Evolutionary conservation across 2,329 filamentous ascomycete genomes (phyloP).

Genomic region (Dothistroma pini): DNA sequence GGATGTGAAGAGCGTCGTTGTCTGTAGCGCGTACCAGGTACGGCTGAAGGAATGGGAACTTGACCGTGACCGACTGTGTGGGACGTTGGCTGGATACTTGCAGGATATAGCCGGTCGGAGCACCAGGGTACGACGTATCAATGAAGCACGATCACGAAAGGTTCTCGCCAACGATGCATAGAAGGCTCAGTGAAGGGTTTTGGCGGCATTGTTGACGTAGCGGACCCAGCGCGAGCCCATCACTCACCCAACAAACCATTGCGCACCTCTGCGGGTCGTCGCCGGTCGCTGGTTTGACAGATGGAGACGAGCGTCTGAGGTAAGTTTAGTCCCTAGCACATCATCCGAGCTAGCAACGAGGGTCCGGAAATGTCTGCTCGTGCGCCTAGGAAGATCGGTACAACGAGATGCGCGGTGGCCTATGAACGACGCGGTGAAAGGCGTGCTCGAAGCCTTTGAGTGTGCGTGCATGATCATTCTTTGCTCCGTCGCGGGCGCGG

Average conservation of each 20-base stretch:
- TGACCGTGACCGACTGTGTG: neutral
- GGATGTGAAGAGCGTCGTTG: neutral
- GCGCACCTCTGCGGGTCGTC: neutral
- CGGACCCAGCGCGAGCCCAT: neutral
- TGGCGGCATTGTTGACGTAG: slow-evolving; percentile 1
- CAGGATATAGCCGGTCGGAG: neutral
- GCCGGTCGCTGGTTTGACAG: neutral
- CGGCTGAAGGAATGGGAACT: neutral
- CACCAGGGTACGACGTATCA: neutral
- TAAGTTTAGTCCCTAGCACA: slow-evolving; percentile 4
- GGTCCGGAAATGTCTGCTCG: neutral
- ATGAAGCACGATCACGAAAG: neutral
- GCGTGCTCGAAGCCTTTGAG: neutral
- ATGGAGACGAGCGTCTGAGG: neutral
- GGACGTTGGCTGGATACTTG: neutral
- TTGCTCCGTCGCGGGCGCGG: neutral
- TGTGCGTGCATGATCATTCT: neutral
- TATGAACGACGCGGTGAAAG: neutral
- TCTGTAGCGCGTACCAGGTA: neutral
- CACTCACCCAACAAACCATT: neutral
- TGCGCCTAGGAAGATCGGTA: neutral
- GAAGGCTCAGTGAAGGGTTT: neutral
- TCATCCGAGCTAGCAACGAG: slow-evolving; percentile 3
- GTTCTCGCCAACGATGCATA: neutral
- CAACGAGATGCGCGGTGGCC: neutral